phyloP scores from a whole-genome alignment of 768 basidiomycete species.

The Mycena belliarum region DNA sequence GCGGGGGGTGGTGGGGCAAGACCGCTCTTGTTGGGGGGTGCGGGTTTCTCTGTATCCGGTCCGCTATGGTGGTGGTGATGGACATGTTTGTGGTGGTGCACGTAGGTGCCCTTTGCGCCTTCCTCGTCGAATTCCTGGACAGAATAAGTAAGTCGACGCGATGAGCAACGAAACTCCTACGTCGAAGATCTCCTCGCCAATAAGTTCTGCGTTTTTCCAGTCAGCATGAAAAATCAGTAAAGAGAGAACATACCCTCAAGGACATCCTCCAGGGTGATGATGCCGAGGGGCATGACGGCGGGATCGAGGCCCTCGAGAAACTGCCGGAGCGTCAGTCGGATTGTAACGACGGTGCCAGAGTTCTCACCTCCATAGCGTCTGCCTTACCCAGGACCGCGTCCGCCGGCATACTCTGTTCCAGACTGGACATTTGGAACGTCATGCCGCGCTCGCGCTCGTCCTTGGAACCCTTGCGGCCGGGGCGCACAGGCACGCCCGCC shows the following conservation, averaged over 20 bases:
- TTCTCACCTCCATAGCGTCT: constrained; percentile 51
- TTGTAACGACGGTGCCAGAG: not conserved
- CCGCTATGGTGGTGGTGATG: constrained; percentile 20
- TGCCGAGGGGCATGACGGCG: constrained; percentile 63
- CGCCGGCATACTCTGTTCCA: constrained; percentile 67
- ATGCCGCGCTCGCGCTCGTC: constrained; percentile 12
- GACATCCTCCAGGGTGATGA: constrained; percentile 74
- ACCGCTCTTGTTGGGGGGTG: constrained; percentile 26
- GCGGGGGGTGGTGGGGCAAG: constrained; percentile 21
- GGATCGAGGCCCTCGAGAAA: constrained; percentile 64
- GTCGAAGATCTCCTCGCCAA: constrained; percentile 74
- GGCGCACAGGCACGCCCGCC: constrained; percentile 7
- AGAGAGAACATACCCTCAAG: constrained; percentile 49
- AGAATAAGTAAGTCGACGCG: too few species aligned
- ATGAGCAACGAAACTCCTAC: constrained; percentile 35
- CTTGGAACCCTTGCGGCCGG: constrained; percentile 1
- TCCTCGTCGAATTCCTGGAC: constrained; percentile 40
- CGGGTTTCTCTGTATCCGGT: constrained; percentile 6
- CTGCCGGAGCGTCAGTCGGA: constrained; percentile 25
- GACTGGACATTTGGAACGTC: constrained; percentile 29
- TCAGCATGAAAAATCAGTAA: not conserved
- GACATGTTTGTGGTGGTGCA: constrained; percentile 32
- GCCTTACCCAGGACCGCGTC: constrained; percentile 63
- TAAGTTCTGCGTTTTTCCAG: constrained; percentile 47
- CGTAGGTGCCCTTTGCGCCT: constrained; percentile 42